Conservation (phyloP, 2,329 filamentous ascomycete species). For the Phoma sp. region DNA sequence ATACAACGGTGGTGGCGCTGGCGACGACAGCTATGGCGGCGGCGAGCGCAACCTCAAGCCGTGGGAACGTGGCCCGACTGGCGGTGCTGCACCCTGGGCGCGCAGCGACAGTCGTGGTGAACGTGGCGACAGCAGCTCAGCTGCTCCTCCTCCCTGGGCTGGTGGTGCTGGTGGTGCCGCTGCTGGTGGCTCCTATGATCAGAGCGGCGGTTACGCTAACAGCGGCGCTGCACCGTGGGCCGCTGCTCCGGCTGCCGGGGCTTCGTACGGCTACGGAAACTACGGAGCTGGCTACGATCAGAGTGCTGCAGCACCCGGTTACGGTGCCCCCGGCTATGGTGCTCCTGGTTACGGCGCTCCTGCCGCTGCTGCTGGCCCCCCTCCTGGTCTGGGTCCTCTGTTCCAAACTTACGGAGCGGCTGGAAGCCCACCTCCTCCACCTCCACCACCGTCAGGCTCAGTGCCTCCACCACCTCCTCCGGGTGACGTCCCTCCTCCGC, state of each 20-base stretch:
- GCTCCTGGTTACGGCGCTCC: constrained; percentile 53
- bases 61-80: constrained; percentile 87
- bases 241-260: constrained; percentile 42
- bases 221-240: constrained; percentile 50
- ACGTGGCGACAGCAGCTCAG: constrained; percentile 47
- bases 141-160: constrained; percentile 52
- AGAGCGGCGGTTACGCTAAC: constrained; percentile 34
- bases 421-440: constrained; percentile 66
- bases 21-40: constrained; percentile 59
- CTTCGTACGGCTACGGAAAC: constrained; percentile 53
- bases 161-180: constrained; percentile 40
- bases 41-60: constrained; percentile 72
- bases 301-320: constrained; percentile 30
- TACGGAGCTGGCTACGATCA: constrained; percentile 43
- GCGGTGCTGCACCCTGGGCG: constrained; percentile 81
- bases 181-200: constrained; percentile 35
- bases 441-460: constrained; percentile 65
- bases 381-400: constrained; percentile 67
- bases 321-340: constrained; percentile 49
- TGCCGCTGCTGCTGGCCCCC: constrained; percentile 54
- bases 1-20: constrained; percentile 45
- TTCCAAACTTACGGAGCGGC: constrained; percentile 70
- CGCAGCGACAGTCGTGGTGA: constrained; percentile 54
- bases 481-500: constrained; percentile 60
- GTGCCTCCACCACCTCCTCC: constrained; percentile 69